Conservation (phyloP, 1,139 yeast species). For the Taphrina deformans region DNA sequence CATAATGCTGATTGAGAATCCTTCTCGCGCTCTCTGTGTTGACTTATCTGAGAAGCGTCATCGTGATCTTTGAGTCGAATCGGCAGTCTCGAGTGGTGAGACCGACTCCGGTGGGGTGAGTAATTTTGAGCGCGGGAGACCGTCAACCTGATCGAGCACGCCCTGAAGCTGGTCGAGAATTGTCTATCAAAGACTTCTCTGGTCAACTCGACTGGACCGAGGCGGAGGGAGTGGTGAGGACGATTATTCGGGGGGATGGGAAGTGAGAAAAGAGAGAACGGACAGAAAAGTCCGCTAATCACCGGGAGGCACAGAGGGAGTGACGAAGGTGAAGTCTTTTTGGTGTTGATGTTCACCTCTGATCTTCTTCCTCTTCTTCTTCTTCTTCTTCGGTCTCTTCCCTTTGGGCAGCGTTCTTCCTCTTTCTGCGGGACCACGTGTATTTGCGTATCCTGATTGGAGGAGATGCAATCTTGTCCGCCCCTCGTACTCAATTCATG, state of each 20-base stretch:
- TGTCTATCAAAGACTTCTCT: background rate
- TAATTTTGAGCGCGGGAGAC: background rate
- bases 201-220: too few species aligned
- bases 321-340: background rate
- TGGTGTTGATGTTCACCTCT: background rate
- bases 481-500: background rate
- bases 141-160: too few species aligned
- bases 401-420: background rate
- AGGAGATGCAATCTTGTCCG: background rate
- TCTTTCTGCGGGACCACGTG: too few species aligned
- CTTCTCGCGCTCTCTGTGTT: too few species aligned
- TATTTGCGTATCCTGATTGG: background rate
- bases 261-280: background rate
- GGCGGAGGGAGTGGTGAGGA: too few species aligned
- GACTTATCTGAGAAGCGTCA: too few species aligned
- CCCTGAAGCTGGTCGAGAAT: background rate
- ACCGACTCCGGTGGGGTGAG: background rate
- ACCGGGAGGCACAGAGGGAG: background rate
- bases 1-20: background rate
- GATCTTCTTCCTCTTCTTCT: background rate
- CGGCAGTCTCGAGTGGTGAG: background rate
- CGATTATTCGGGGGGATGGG: too few species aligned
- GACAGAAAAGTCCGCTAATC: background rate
- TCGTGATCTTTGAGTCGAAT: background rate
- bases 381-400: background rate